Base-by-base conservation (phyloP, 371 early-diverging fungal genomes). In the Mortierella sp. region DNA sequence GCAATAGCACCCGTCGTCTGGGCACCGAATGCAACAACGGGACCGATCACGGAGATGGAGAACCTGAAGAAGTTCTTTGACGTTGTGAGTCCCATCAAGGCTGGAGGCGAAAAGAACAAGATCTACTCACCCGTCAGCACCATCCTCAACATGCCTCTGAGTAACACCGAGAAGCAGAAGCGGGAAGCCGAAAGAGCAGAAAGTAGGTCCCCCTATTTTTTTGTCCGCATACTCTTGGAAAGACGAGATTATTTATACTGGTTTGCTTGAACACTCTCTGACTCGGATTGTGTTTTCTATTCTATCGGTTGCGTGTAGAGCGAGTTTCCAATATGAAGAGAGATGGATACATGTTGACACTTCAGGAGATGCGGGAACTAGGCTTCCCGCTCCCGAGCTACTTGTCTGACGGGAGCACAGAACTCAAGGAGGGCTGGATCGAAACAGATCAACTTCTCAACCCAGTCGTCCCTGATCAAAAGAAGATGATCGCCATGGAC, bases 401-500 rank as follows among this genome's bases (percentile, higher is more conserved):
- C 50, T 76, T 92, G 39, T 34, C 61, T n/a, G 88, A 85, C 79
- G 41, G 77, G 1, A 66, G 68, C 10, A 73, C 41, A 0, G 58
- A 37, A 7, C 71, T 89, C 19, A 74, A 79, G 37, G 86, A 88
- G 10, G 90, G 85, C 8, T 92, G 92, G 91, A 88, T 91, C 45
- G 90, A 92, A 44, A 74, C 83, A 22, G 45, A 58, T 29, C 53
- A 64, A 39, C 40, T 19, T 19, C 29, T 19, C 22, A 50, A 26
- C n/a, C 41, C 53, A 43, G 66, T 61, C 14, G 14, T 44, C 6
- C 31, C 66, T 1, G 39, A 47, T 5, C 71, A 86, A 26, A 65
- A 79, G 31, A 75, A 76, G 34, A 88, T 93, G 64, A 70, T 95
- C 19, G 95, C 93, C 39, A 74, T 94, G 40, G 96, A 96, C 86